Evolutionary conservation across 2,329 filamentous ascomycete genomes (phyloP).

Genomic region (Grosmannia huntii): DNA sequence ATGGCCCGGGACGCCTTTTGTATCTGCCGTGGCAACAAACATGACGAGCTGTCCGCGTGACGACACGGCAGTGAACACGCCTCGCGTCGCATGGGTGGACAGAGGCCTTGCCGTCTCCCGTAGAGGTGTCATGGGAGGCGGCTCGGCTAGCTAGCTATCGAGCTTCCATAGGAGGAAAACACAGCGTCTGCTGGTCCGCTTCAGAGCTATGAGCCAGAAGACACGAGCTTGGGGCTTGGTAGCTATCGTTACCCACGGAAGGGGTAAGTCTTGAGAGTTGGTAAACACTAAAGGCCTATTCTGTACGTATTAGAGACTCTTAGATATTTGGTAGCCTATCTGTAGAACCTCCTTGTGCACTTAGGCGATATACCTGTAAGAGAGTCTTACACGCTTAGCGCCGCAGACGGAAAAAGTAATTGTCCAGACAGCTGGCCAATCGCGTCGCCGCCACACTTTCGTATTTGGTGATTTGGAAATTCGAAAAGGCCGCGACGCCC

Average conservation of each 20-base stretch:
- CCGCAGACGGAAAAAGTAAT: background rate
- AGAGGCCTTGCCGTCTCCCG: background rate
- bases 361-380: background rate
- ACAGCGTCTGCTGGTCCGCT: background rate
- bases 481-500: background rate
- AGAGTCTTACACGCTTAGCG: background rate
- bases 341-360: no score
- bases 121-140: background rate
- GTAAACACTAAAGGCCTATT: no score
- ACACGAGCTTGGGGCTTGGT: no score
- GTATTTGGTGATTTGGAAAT: background rate
- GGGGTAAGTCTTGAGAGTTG: no score
- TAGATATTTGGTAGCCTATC: no score
- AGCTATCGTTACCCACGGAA: no score
- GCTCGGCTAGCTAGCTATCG: background rate
- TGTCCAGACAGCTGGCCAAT: background rate
- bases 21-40: background rate
- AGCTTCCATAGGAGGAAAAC: no score
- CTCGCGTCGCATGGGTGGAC: background rate
- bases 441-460: background rate
- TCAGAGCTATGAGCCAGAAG: background rate
- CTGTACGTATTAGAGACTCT: no score
- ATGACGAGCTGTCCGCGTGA: background rate
- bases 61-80: background rate
- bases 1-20: no score